Conservation (phyloP, 2,329 filamentous ascomycete species). For the Golovinomyces cichoracearum region DNA sequence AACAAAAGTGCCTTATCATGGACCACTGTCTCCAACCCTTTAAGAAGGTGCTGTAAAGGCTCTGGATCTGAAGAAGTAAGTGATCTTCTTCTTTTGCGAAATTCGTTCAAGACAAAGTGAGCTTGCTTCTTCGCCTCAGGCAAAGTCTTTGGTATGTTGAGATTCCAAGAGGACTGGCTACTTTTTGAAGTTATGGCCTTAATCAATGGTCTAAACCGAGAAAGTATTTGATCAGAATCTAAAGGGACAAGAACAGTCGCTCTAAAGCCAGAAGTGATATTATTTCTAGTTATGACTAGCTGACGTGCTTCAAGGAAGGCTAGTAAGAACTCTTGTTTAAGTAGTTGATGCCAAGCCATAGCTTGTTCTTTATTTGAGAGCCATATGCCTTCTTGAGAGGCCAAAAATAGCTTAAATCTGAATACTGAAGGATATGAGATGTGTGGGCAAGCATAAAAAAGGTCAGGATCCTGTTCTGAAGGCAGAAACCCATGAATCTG, state of each 20-base stretch:
- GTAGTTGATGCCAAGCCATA: neutral
- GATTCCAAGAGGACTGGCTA: neutral
- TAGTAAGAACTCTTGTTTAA: neutral
- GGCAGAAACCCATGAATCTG: neutral
- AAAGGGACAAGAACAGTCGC: neutral
- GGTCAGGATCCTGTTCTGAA: conserved; percentile 14
- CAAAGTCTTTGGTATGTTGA: neutral
- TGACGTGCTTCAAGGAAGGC: neutral
- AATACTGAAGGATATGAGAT: conserved; percentile 16
- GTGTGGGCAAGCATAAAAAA: conserved; percentile 15
- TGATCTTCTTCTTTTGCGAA: neutral
- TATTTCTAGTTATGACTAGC: neutral
- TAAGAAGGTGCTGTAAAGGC: neutral
- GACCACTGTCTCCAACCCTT: neutral
- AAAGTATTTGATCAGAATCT: neutral
- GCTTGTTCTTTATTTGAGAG: neutral
- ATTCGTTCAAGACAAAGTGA: neutral
- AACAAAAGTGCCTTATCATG: neutral
- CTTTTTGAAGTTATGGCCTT: neutral
- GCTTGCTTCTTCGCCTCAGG: neutral
- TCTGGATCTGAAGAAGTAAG: neutral
- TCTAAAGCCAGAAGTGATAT: neutral
- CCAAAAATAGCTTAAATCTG: conserved; percentile 16
- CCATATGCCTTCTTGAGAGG: conserved; percentile 12
- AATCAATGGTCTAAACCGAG: conserved; percentile 10